These are phyloP conservation scores for Falciphora oryzae DNA, from an alignment of 2,329 filamentous ascomycete species.

Conservation along the genomic window DNA sequence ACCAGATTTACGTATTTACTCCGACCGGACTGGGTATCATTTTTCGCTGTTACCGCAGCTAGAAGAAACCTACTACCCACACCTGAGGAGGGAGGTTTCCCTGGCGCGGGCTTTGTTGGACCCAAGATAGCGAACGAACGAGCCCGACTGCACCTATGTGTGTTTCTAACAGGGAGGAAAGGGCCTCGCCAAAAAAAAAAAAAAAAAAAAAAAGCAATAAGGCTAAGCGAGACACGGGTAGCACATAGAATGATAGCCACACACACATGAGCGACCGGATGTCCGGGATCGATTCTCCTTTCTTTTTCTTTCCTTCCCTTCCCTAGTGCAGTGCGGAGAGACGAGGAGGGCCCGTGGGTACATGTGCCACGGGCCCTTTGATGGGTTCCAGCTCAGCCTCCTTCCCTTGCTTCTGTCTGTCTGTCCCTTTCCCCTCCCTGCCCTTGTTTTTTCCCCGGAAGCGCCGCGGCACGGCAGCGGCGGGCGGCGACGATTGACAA, in stretches of 20 bases:
- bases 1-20: not conserved
- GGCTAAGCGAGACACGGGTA: too few species aligned
- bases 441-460: not conserved
- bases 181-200: too few species aligned
- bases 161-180: not conserved
- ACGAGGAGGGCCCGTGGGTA: too few species aligned
- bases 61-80: too few species aligned
- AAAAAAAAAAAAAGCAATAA: not conserved
- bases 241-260: too few species aligned
- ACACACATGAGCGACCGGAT: not conserved
- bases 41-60: not conserved
- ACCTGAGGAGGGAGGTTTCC: too few species aligned
- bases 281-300: not conserved
- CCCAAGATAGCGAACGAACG: too few species aligned
- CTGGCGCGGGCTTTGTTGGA: too few species aligned
- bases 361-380: not conserved
- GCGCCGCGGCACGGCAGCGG: too few species aligned
- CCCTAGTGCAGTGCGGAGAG: too few species aligned
- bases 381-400: not conserved
- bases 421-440: not conserved
- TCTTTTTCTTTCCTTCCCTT: not conserved
- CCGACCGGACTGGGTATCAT: not conserved
- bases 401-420: not conserved
- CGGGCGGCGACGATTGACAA: not conserved
- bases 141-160: not conserved